phyloP scores from a whole-genome alignment of 306 rosid genomes.

The Clitoria ternatea region DNA sequence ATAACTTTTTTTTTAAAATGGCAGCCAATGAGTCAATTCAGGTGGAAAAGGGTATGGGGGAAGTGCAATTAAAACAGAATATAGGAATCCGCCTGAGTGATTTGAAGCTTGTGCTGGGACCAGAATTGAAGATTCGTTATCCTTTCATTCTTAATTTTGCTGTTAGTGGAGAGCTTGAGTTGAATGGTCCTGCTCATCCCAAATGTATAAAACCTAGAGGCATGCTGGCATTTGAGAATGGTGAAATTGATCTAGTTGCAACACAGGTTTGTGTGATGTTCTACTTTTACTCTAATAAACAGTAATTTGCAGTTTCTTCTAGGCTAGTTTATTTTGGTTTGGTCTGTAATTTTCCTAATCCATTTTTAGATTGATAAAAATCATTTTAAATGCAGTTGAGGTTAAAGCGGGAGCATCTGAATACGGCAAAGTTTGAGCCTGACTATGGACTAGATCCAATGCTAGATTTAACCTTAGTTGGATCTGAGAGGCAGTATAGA shows the following conservation, averaged over 20 bases:
- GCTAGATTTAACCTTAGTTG: constrained; percentile 90
- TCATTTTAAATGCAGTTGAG: constrained; percentile 62
- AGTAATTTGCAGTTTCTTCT: not conserved
- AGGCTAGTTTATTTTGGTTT: constrained; percentile 17
- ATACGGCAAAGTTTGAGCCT: constrained; percentile 88
- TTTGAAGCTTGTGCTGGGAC: constrained; percentile 87
- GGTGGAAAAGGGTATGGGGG: constrained; percentile 53
- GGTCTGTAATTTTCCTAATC: constrained; percentile 10
- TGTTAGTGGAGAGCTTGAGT: constrained; percentile 88
- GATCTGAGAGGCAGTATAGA: constrained; percentile 79
- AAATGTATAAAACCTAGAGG: constrained; percentile 81
- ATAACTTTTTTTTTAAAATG: constrained; percentile 11
- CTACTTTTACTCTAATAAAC: not conserved
- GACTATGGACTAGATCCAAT: constrained; percentile 88
- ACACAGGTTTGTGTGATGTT: constrained; percentile 65
- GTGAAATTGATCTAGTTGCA: constrained; percentile 93
- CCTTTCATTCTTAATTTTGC: constrained; percentile 81
- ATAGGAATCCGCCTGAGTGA: constrained; percentile 66
- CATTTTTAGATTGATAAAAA: constrained; percentile 16
- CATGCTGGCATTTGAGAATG: constrained; percentile 72
- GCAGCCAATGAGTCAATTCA: constrained; percentile 51
- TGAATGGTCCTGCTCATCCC: constrained; percentile 80
- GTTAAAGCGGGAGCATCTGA: constrained; percentile 78
- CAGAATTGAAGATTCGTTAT: constrained; percentile 84
- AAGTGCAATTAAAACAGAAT: constrained; percentile 55